Evolutionary conservation across 306 rosid genomes (phyloP).

Genomic region (Prunus armeniaca): DNA sequence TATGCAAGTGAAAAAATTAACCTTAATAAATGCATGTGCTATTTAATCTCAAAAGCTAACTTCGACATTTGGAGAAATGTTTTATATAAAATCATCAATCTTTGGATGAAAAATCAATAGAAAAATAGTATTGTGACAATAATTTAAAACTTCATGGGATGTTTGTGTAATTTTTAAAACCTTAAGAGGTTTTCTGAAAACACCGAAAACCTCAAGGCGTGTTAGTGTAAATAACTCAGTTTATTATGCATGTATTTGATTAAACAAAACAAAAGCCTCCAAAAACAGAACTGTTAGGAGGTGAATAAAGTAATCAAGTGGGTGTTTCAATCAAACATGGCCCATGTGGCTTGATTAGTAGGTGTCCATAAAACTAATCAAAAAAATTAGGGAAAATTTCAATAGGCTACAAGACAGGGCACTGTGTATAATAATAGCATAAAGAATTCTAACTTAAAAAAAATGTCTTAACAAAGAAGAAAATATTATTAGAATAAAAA

Average conservation of each 20-base stretch:
- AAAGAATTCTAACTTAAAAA: slow-evolving; percentile 7
- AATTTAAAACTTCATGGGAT: too few relatives aligned
- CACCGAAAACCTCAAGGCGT: rapidly evolving
- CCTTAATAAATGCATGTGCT: too few relatives aligned
- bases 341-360: slow-evolving; percentile 49
- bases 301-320: slow-evolving; percentile 21
- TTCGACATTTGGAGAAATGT: too few relatives aligned
- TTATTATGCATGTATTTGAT: slow-evolving; percentile 8
- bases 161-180: too few relatives aligned
- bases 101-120: too few relatives aligned
- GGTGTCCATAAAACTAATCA: slow-evolving; percentile 28
- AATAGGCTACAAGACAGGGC: slow-evolving; percentile 25
- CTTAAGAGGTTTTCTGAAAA: rapidly evolving
- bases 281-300: neutral
- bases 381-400: slow-evolving; percentile 13
- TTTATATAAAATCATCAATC: too few relatives aligned
- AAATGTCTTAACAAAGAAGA: neutral
- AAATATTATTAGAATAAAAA: neutral
- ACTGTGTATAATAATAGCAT: neutral
- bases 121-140: too few relatives aligned
- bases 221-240: neutral
- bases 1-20: too few relatives aligned
- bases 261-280: slow-evolving; percentile 23
- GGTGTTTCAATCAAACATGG: slow-evolving; percentile 27
- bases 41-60: too few relatives aligned